These are phyloP conservation scores for Phaseolus coccineus DNA, from an alignment of 331 rosid species.

Conservation along the genomic window DNA sequence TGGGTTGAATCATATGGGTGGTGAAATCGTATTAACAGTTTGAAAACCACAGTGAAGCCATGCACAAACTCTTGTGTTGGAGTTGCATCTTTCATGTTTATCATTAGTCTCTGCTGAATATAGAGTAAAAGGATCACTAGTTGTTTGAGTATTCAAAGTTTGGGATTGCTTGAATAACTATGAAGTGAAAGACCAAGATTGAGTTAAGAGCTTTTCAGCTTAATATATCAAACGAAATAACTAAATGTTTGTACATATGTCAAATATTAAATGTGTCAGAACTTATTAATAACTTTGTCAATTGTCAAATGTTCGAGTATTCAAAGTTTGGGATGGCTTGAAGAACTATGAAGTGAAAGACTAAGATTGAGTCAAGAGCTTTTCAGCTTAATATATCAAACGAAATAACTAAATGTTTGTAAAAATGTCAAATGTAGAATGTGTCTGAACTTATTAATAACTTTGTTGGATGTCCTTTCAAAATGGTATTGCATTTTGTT, in stretches of 20 bases:
- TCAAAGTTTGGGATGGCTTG: conserved; percentile 18
- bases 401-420: conserved; percentile 26
- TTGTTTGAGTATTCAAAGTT: conserved; percentile 6
- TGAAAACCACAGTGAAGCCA: too few species aligned
- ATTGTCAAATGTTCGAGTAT: not conserved
- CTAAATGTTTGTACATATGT: conserved; percentile 19
- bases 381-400: conserved; percentile 10
- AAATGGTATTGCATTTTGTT: conserved; percentile 29
- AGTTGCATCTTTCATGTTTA: conserved; percentile 3
- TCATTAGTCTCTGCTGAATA: not conserved
- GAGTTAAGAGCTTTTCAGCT: conserved; percentile 24
- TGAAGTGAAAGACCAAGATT: not conserved
- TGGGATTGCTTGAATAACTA: conserved; percentile 15
- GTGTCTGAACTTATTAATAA: conserved; percentile 39
- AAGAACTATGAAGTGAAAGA: not conserved
- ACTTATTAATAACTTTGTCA: conserved; percentile 16
- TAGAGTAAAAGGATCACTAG: not conserved
- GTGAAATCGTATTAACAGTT: too few species aligned
- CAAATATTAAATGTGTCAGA: conserved; percentile 12
- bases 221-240: conserved; percentile 12
- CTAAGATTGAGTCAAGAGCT: conserved; percentile 20
- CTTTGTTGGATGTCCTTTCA: conserved; percentile 31
- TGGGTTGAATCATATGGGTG: too few species aligned
- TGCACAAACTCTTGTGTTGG: not conserved
- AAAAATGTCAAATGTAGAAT: conserved; percentile 1